Conservation (phyloP, 371 early-diverging fungal species). For the Zancudomyces culisetae region DNA sequence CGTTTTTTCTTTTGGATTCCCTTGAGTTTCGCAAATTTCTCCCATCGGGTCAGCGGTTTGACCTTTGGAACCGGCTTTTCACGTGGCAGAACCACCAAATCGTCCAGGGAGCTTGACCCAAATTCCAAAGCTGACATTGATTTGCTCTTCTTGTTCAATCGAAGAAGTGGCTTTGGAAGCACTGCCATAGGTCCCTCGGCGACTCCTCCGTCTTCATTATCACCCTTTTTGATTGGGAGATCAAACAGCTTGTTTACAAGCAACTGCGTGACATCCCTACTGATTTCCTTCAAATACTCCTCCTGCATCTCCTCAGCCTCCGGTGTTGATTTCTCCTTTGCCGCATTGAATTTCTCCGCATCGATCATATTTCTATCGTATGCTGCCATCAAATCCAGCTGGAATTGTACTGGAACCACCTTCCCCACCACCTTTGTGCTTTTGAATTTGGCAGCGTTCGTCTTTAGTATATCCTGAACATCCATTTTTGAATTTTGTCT, state of each 20-base stretch:
- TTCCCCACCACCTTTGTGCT: slow-evolving; percentile 28
- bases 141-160: too few relatives aligned
- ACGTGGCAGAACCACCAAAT: slow-evolving; percentile 49
- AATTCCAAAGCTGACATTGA: too few relatives aligned
- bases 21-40: slow-evolving; percentile 96
- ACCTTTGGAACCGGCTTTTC: slow-evolving; percentile 78
- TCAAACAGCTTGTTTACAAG: slow-evolving; percentile 75
- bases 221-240: slow-evolving; percentile 47
- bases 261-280: slow-evolving; percentile 71
- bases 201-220: too few relatives aligned
- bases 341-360: slow-evolving; percentile 30
- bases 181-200: slow-evolving; percentile 61
- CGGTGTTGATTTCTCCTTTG: too few relatives aligned
- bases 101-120: too few relatives aligned
- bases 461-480: slow-evolving; percentile 43
- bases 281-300: slow-evolving; percentile 40
- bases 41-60: slow-evolving; percentile 90
- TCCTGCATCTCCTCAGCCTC: slow-evolving; percentile 17
- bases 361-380: slow-evolving; percentile 68
- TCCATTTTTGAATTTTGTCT: too few relatives aligned
- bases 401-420: slow-evolving; percentile 64
- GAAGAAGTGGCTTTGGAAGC: too few relatives aligned
- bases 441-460: slow-evolving; percentile 31
- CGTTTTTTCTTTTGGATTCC: slow-evolving; percentile 86
- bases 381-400: slow-evolving; percentile 57